These are phyloP conservation scores for Phytophthora syringae DNA, from an alignment of 352 stramenopile species.

Conservation along the genomic window DNA sequence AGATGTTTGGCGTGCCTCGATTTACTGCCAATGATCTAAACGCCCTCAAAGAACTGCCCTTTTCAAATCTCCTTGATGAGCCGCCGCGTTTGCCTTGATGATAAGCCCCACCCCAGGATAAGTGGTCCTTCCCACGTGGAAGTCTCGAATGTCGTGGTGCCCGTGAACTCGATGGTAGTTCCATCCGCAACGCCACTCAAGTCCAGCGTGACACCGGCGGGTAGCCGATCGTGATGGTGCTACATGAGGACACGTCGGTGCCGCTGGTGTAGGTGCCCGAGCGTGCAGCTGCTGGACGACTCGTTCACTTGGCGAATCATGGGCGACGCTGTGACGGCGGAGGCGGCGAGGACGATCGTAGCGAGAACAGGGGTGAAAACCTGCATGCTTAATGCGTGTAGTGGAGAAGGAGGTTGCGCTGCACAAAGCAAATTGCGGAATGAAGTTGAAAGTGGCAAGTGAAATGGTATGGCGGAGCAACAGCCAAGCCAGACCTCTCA, in stretches of 20 bases:
- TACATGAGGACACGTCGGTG: constrained; percentile 25
- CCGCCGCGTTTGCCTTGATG: too few relatives aligned
- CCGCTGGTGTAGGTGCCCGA: constrained; percentile 35
- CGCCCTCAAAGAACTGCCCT: too few relatives aligned
- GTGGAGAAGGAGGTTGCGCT: constrained; percentile 7
- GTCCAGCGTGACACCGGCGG: constrained; percentile 36
- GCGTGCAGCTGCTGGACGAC: constrained; percentile 24
- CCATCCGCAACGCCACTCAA: constrained; percentile 25
- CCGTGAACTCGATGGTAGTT: constrained; percentile 34
- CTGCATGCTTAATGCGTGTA: neutral
- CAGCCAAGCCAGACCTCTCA: too few relatives aligned
- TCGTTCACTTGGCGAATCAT: constrained; percentile 19
- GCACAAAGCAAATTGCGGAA: too few relatives aligned
- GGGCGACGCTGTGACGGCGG: constrained; percentile 8
- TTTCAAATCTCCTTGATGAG: too few relatives aligned
- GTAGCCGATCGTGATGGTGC: constrained; percentile 29
- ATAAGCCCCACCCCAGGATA: too few relatives aligned
- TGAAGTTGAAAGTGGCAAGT: too few relatives aligned
- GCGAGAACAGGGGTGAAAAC: constrained; percentile 1
- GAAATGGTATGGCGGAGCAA: too few relatives aligned
- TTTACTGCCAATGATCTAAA: too few relatives aligned
- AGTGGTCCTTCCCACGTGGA: constrained; percentile 29
- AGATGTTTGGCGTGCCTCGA: too few relatives aligned
- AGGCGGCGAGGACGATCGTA: neutral
- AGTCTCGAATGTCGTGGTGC: constrained; percentile 40